Evolutionary conservation across 257 asterid species (phyloP), one percentile per base, ranked within the genome.

Genomic region (Jacaranda copaia): DNA sequence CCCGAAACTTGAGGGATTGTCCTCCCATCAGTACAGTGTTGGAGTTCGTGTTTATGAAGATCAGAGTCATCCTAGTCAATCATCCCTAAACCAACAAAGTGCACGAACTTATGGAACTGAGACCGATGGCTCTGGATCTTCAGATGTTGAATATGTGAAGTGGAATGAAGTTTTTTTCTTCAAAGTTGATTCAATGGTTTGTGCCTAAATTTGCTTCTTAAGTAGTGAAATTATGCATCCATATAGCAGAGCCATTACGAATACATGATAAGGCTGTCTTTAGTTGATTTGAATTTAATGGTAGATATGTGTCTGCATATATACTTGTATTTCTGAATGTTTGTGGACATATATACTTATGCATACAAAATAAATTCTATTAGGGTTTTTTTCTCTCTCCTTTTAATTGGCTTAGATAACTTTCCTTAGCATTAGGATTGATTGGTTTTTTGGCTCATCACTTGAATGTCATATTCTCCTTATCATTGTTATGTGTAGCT

Each of bases 151-250:
- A 84, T 70, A 72, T 45, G 89, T 96, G 86, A 85, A 86, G 84
- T 96, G 98, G 98, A 88, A 93, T 78, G 99, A 96, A 87, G 91
- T 89, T 60, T 93, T 96, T 85, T 96, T 91, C 90, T 96, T 96
- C 91, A 93, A 89, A 90, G 84, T 90, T 77, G 92, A 87, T 73
- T 85, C 94, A 71, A 64, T 78, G 92, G 99, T 95, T 72, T 42
- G 98, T 88, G 49, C 66, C 71, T 78, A 51, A 2, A 42, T 35
- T 11, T 63, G 36, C 72, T 63, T 76, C 39, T 74, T 73, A 45
- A 32, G 12, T 57, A 20, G 12, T 46, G 32, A 59, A 60, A 32
- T 57, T 70, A 32, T 68, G 68, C 74, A 42, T 71, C 13, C 77
- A 53, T 42, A 36, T 53, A 19, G 52, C 65, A 49, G 32, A 42